Base-by-base conservation (phyloP, 352 stramenopile species). In the Pythium graminicola region DNA sequence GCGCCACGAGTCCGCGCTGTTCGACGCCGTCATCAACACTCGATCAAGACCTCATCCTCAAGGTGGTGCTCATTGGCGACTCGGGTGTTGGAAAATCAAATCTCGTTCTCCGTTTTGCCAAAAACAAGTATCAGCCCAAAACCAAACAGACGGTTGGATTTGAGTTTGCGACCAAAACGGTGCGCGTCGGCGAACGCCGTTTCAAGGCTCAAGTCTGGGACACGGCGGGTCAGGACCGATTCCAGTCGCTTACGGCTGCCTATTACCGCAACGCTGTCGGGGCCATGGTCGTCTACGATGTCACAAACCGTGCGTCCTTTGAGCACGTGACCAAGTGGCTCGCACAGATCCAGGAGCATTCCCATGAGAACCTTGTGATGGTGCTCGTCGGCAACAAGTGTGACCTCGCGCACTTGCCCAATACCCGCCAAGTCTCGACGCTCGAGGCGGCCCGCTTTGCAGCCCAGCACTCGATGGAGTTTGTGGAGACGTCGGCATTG, bases 251-350 rank as follows among this genome's bases (percentile, higher is more conserved):
- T 36, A 96, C 84, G 29, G 71, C 88, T n/a, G 83, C 87, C 24
- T 97, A 96, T 63, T 97, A 96, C 60, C 77, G 84, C 35, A 93
- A 95, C 31, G 86, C 86, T 0, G 84, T 96, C 19, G 87, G 85
- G 23, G 89, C 86, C 31, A 86, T 97, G 73, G 75, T 97, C 50
- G 86, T 97, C 20, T 97, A 97, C 63, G 89, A 97, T 62, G 89
- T 97, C 40, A 96, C 88, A 33, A 88, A 92, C 55, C 72, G 86
- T 47, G 69, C 63, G 20, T 93, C 83, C 20, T 93, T 93, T 50
- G 82, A 93, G 50, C 71, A 92, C 55, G 73, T 93, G 6, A 72
- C 60, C 5, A 72, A 73, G 20, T 93, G 84, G 84, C 67, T 93
- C 50, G 72, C 66, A 6, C 81, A 95, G 50, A 71, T 92, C 31